These are phyloP conservation scores for Xylaria hypoxylon DNA, from an alignment of 2,329 filamentous ascomycete genomes.

Conservation along the genomic window DNA sequence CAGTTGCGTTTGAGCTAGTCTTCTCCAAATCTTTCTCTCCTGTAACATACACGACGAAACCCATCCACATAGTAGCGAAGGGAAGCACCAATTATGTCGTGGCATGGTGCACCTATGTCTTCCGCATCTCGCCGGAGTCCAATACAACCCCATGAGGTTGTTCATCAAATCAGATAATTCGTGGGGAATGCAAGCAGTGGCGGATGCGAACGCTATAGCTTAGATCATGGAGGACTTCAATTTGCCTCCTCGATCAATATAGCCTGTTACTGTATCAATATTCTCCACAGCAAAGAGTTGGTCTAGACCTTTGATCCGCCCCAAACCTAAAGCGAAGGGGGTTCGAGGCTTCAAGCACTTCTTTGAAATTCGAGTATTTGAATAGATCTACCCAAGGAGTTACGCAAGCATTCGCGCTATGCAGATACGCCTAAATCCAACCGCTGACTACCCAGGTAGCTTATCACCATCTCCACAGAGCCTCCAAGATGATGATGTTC, in stretches of 20 bases:
- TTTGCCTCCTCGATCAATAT: slow-evolving; percentile 7
- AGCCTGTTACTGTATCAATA: not conserved
- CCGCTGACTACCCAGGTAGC: not conserved
- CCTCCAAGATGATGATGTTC: not conserved
- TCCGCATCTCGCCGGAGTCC: slow-evolving; percentile 1
- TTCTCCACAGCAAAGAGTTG: slow-evolving; percentile 11
- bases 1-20: slow-evolving; percentile 15
- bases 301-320: slow-evolving; percentile 13
- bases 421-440: not conserved
- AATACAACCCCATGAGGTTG: not conserved
- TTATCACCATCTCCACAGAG: not conserved
- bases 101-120: not conserved
- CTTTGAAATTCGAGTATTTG: not conserved
- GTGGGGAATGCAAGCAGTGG: not conserved
- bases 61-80: slow-evolving; percentile 25
- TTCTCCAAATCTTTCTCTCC: slow-evolving; percentile 25
- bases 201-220: not conserved
- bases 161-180: slow-evolving; percentile 1
- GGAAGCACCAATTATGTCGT: slow-evolving; percentile 18
- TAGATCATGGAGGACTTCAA: not conserved
- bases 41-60: not conserved
- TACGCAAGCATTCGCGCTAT: not conserved
- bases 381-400: not conserved
- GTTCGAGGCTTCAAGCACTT: not conserved
- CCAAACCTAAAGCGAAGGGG: not conserved